phyloP scores from a whole-genome alignment of 1,139 yeast genomes.

The Kazachstania sp. region DNA sequence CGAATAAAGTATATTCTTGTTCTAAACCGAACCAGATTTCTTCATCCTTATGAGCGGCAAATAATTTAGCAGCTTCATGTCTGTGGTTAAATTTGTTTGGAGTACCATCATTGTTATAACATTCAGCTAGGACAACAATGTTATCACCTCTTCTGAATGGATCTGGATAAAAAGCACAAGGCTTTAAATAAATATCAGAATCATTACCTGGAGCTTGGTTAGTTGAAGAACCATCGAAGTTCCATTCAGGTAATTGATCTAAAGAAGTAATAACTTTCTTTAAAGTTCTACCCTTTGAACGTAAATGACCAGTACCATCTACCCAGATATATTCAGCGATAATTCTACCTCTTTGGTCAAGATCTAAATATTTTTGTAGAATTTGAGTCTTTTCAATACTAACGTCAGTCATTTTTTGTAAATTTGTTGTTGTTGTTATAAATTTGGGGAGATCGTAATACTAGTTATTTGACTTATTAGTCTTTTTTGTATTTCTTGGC shows the following conservation, averaged over 20 bases:
- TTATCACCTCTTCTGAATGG: constrained; percentile 98
- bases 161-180: constrained; percentile 88
- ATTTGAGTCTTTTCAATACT: constrained; percentile 61
- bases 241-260: constrained; percentile 96
- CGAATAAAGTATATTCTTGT: constrained; percentile 96
- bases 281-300: constrained; percentile 92
- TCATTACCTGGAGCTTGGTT: constrained; percentile 98
- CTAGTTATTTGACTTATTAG: neutral
- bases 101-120: constrained; percentile 98
- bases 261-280: constrained; percentile 56
- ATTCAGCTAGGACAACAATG: constrained; percentile 87
- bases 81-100: constrained; percentile 98
- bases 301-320: constrained; percentile 83
- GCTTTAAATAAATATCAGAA: constrained; percentile 90
- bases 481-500: neutral
- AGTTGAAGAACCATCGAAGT: constrained; percentile 97
- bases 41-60: constrained; percentile 84
- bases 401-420: constrained; percentile 35
- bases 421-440: neutral
- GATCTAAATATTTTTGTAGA: constrained; percentile 70
- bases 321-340: constrained; percentile 98
- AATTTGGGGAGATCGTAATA: neutral
- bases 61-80: constrained; percentile 92
- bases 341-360: constrained; percentile 78
- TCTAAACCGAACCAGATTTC: constrained; percentile 96